phyloP scores from a whole-genome alignment of 83 land plant species.

The Isoetes engelmannii region DNA sequence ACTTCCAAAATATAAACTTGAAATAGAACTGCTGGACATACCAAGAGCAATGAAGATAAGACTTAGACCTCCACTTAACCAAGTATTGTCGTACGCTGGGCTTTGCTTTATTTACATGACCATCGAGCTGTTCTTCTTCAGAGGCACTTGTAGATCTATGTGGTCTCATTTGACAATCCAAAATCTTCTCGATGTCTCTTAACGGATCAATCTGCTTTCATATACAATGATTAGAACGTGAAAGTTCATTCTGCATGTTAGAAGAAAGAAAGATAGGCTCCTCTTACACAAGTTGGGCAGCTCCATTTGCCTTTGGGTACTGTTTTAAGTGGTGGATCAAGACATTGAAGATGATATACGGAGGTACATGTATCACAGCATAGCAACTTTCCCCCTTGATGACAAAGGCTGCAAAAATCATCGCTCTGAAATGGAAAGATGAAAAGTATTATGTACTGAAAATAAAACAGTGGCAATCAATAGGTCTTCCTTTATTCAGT shows the following conservation, averaged over 20 bases:
- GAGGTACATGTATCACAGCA: constrained; percentile 75
- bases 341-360: constrained; percentile 70
- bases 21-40: constrained; percentile 24
- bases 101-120: constrained; percentile 19
- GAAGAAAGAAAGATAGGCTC: neutral
- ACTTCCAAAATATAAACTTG: neutral
- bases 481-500: no score
- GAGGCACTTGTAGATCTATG: constrained; percentile 8
- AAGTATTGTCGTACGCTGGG: constrained; percentile 65
- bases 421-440: constrained; percentile 45
- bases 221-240: neutral
- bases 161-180: constrained; percentile 83
- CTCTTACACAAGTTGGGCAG: constrained; percentile 86
- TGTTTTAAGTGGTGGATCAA: constrained; percentile 60
- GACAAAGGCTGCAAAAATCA: constrained; percentile 64
- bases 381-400: constrained; percentile 52
- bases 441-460: no score
- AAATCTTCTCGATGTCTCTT: constrained; percentile 76
- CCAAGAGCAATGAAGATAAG: constrained; percentile 97
- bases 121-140: constrained; percentile 38
- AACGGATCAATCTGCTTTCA: constrained; percentile 69
- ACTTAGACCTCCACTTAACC: constrained; percentile 89
- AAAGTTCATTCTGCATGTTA: constrained; percentile 2
- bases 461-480: no score
- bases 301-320: constrained; percentile 67